A percentile compares a stretch with the other conserved stretches of the same genome.
Conservation (phyloP, 1,139 yeast species). For the Candida albicans region DNA sequence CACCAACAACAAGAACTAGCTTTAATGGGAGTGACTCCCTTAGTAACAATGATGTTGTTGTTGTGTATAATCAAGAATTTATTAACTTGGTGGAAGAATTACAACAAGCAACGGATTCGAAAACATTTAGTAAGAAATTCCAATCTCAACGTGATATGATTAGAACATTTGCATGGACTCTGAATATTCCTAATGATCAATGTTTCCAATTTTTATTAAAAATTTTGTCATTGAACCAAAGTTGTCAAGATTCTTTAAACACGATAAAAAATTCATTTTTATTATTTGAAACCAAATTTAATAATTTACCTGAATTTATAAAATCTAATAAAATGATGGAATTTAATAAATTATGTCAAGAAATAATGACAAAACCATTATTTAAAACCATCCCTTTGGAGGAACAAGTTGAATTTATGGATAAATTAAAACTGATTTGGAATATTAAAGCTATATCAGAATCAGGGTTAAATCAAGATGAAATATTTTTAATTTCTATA, state of each 20-base stretch:
- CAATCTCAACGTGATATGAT: slow-evolving; percentile 30
- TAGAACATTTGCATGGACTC: slow-evolving; percentile 42
- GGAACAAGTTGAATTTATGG: slow-evolving; percentile 20
- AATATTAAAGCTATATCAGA: slow-evolving; percentile 41
- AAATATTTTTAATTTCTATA: slow-evolving; percentile 40
- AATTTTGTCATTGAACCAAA: slow-evolving; percentile 21
- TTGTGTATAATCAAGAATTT: slow-evolving; percentile 15
- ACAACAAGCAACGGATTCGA: slow-evolving; percentile 31
- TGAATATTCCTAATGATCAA: slow-evolving; percentile 29
- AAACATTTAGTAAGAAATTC: slow-evolving; percentile 29
- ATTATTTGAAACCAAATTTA: slow-evolving; percentile 23
- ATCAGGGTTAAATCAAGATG: slow-evolving; percentile 39
- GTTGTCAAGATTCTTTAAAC: slow-evolving; percentile 18
- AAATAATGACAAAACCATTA: slow-evolving; percentile 32
- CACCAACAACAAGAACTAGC: slow-evolving; percentile 18
- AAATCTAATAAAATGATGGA: slow-evolving; percentile 35
- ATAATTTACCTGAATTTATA: slow-evolving; percentile 28
- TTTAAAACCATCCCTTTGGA: slow-evolving; percentile 24
- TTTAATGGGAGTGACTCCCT: slow-evolving; percentile 17
- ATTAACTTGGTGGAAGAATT: slow-evolving; percentile 18
- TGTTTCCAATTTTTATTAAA: slow-evolving; percentile 32
- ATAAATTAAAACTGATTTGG: slow-evolving; percentile 31
- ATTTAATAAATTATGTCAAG: slow-evolving; percentile 29
- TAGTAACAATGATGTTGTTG: neutral
- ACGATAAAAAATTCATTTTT: slow-evolving; percentile 20